Evolutionary conservation across 2,329 filamentous ascomycete genomes (phyloP).

Genomic region (Thermothelomyces thermophilus): DNA sequence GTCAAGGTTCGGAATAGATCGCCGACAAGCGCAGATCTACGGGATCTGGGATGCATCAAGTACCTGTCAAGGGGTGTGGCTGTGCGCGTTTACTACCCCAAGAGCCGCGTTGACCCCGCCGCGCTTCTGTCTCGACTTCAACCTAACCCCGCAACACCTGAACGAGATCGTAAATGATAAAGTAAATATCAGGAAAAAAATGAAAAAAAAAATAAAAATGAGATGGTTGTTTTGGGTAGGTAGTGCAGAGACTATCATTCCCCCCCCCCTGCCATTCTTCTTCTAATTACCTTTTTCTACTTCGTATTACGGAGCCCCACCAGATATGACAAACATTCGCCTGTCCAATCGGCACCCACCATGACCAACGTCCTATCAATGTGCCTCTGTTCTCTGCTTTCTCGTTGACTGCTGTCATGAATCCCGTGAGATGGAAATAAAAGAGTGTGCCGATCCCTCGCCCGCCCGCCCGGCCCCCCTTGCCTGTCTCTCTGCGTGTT

Average conservation of each 20-base stretch:
- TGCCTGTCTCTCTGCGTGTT: neutral
- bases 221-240: no score
- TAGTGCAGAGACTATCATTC: neutral
- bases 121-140: neutral
- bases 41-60: neutral
- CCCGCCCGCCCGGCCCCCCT: neutral
- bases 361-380: neutral
- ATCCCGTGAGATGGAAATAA: no score
- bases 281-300: no score
- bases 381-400: neutral
- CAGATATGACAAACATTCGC: no score
- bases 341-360: slow-evolving; percentile 3
- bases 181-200: no score
- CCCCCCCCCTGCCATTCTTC: neutral
- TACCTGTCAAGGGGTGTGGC: neutral
- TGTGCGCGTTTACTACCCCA: slow-evolving; percentile 10
- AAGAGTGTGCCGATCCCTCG: neutral
- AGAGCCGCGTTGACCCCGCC: slow-evolving; percentile 4
- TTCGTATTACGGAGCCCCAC: no score
- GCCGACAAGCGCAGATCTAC: slow-evolving; percentile 4
- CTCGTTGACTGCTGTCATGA: neutral
- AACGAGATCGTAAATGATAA: no score
- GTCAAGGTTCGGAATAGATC: neutral
- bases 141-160: no score
- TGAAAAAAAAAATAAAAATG: no score